phyloP scores from a whole-genome alignment of 257 asterid genomes.

The Mitragyna speciosa region DNA sequence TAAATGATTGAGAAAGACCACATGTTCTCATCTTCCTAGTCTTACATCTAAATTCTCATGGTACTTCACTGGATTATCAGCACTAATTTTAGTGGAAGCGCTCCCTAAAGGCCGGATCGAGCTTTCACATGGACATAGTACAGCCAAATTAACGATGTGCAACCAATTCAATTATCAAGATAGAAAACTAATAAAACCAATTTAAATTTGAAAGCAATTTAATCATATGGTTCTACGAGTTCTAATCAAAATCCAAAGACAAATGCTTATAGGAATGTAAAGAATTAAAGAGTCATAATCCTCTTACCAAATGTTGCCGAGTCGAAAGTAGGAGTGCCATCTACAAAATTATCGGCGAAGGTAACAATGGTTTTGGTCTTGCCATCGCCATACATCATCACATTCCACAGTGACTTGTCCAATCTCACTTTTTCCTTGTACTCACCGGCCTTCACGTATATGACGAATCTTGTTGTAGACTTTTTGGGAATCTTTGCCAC shows the following conservation, averaged over 20 bases:
- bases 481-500: conserved; percentile 57
- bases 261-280: no score
- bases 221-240: no score
- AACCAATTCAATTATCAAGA: no score
- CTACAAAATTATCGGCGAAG: conserved; percentile 47
- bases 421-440: conserved; percentile 57
- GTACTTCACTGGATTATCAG: no score
- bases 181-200: not conserved
- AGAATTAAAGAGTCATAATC: not conserved
- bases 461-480: conserved; percentile 46
- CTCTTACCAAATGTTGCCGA: conserved; percentile 76
- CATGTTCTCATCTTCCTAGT: no score
- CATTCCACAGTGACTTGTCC: conserved; percentile 66
- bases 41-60: not conserved
- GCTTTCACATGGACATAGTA: not conserved
- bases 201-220: not conserved
- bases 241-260: not conserved
- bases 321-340: conserved; percentile 54
- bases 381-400: conserved; percentile 82
- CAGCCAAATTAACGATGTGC: not conserved
- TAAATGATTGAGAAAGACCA: not conserved
- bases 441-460: conserved; percentile 56
- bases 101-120: not conserved
- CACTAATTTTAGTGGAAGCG: no score
- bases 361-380: conserved; percentile 44